A percentile compares a stretch with the other conserved stretches of the same genome.
Evolutionary conservation across 352 stramenopile species (phyloP).

Genomic region (Phytophthora lateralis): DNA sequence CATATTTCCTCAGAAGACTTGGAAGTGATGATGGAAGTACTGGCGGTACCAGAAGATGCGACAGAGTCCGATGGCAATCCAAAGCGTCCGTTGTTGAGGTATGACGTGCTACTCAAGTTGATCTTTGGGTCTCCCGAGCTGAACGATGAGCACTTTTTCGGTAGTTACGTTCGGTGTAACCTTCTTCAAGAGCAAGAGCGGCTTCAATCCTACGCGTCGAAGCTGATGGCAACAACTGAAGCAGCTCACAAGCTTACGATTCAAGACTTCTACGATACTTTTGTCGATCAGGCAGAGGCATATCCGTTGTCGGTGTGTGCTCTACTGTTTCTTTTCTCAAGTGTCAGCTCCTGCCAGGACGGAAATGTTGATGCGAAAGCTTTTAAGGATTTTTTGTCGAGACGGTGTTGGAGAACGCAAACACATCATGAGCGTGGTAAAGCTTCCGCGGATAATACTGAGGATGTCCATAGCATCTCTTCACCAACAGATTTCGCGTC

Average conservation of each 20-base stretch:
- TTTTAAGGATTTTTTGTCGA: conserved; percentile 37
- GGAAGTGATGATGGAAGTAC: conserved; percentile 23
- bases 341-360: conserved; percentile 27
- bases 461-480: neutral
- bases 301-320: conserved; percentile 28
- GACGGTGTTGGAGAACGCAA: conserved; percentile 26
- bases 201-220: conserved; percentile 18
- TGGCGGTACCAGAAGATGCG: conserved; percentile 10
- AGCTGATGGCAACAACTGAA: conserved; percentile 20
- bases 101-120: conserved; percentile 60
- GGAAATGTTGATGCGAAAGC: conserved; percentile 27
- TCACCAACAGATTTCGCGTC: neutral
- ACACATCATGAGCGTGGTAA: neutral
- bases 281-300: conserved; percentile 2
- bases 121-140: conserved; percentile 50
- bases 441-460: neutral
- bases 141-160: conserved; percentile 26
- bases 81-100: conserved; percentile 29
- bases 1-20: conserved; percentile 49
- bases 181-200: conserved; percentile 18
- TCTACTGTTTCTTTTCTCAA: conserved; percentile 48
- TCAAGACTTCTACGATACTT: conserved; percentile 20
- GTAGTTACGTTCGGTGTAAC: conserved; percentile 24
- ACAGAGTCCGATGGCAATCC: neutral
- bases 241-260: conserved; percentile 20